Evolutionary conservation across 2,329 filamentous ascomycete species (phyloP), one percentile per base, ranked within the genome.

Genomic region (Sporothrix protearum): DNA sequence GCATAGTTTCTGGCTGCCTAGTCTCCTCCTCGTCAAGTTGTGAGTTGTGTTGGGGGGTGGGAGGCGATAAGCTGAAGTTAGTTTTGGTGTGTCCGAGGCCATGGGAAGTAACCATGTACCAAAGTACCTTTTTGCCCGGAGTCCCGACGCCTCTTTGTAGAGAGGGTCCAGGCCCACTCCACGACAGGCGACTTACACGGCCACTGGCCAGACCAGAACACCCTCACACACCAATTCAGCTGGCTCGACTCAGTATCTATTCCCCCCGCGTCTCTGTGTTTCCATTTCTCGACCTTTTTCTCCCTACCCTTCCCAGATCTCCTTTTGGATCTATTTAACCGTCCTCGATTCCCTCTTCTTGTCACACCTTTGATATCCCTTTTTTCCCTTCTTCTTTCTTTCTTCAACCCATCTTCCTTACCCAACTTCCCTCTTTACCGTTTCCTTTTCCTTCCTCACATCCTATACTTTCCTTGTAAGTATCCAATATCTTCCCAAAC

Each of bases 301-400:
- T 61, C 55, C 7, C 25, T 63, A 3, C 12, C 25, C 42, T 28
- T 49, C 63, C 14, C 42, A n/a, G 14, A 45, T 12, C 14, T 16
- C 10, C n/a, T 30, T 67, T 19, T 25, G 64, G 64, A 30, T 69
- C 67, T 69, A 69, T 59, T 69, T 69, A 69, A 69, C 36, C 67
- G 67, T 45, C 10, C 66, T 55, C 51, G 5, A 6, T n/a, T 45
- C 51, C 67, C 67, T 30, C 36, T n/a, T 42, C 16, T 19, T 30
- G n/a, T 68, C 33, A 55, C 33, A 22, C 49, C 25, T 10, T 30
- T 9, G 1, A 2, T n/a, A 12, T 55, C 19, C 22, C 25, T 28
- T 19, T 19, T 57, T n/a, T 57, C 28, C 6, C 9, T 55, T 4
- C 22, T 66, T 68, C 47, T 68, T 36, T 47, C 42, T 59, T 42